phyloP scores from a whole-genome alignment of 1,139 yeast genomes.

The Yamadazyma blattariae region DNA sequence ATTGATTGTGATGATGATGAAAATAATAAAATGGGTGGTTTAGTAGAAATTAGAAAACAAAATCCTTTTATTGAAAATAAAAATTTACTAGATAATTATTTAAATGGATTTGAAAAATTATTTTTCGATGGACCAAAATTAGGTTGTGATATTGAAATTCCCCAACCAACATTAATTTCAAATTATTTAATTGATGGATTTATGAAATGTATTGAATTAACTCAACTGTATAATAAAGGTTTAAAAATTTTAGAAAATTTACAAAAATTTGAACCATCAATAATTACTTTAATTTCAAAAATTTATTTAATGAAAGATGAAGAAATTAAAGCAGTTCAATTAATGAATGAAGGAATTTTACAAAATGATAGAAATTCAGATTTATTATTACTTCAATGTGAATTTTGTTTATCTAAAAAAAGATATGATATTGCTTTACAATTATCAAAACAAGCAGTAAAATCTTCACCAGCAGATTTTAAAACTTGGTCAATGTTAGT shows the following conservation, averaged over 20 bases:
- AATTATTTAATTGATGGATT: constrained; percentile 81
- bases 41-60: constrained; percentile 45
- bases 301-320: constrained; percentile 58
- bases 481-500: constrained; percentile 79
- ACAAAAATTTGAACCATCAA: constrained; percentile 44
- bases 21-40: constrained; percentile 46
- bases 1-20: constrained; percentile 69
- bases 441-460: constrained; percentile 72
- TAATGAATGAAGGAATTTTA: constrained; percentile 59
- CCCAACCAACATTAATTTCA: constrained; percentile 64
- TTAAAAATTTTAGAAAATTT: constrained; percentile 47
- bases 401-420: constrained; percentile 64
- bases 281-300: constrained; percentile 55
- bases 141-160: constrained; percentile 68
- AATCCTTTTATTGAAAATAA: constrained; percentile 54
- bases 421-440: constrained; percentile 71
- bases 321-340: constrained; percentile 73
- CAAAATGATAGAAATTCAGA: constrained; percentile 63
- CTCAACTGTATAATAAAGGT: constrained; percentile 63
- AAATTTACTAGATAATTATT: constrained; percentile 51
- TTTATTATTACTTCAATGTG: constrained; percentile 60
- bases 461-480: constrained; percentile 82
- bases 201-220: constrained; percentile 57
- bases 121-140: constrained; percentile 64
- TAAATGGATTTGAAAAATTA: constrained; percentile 58